Evolutionary conservation across 805 yeast genomes (phyloP), one percentile per base, ranked within the genome.

Genomic region (Yamadazyma paraphyllophila): DNA sequence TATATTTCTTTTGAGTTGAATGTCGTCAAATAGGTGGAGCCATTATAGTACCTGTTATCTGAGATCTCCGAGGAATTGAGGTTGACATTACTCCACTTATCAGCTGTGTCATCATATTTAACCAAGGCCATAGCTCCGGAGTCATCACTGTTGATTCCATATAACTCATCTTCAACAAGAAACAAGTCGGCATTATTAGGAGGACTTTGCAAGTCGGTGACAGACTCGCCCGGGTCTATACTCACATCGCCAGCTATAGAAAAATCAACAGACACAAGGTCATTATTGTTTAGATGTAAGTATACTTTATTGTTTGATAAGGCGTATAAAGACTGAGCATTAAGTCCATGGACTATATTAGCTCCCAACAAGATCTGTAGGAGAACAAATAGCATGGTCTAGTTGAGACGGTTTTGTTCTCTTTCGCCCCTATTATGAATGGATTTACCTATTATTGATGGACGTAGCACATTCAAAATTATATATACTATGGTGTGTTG

Each of bases 21-120:
- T 13, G 73, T 69, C 2, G 77, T 62, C 44, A 82, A 57, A 42
- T 77, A 66, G 0, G 78, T 60, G 1, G 82, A 59, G 7, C 59
- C 62, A 8, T 57, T 52, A 39, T 69, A 70, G 45, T 49, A 69
- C 2, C 63, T 56, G 2, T 54, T 51, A 45, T 70, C 73, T 10
- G 50, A 39, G 13, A 67, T 45, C 10, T 47, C 58, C 15, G 56
- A 50, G 30, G 53, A 57, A 30, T 60, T 48, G 36, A 66, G 49
- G 14, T 47, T 27, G 11, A 47, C 25, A 3, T 27, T 5, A 3
- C 43, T 30, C 55, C 55, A 51, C 10, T 32, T 15, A 15, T 45
- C 15, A 4, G 20, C 20, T 7, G 40, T 14, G 8, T 31, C 33
- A 29, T 40, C 12, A 39, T 39, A 40, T 27, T 51, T 48, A 4